Evolutionary conservation across 2,329 filamentous ascomycete genomes (phyloP), one percentile per base, ranked within the genome.

Genomic region (Capronia coronata): DNA sequence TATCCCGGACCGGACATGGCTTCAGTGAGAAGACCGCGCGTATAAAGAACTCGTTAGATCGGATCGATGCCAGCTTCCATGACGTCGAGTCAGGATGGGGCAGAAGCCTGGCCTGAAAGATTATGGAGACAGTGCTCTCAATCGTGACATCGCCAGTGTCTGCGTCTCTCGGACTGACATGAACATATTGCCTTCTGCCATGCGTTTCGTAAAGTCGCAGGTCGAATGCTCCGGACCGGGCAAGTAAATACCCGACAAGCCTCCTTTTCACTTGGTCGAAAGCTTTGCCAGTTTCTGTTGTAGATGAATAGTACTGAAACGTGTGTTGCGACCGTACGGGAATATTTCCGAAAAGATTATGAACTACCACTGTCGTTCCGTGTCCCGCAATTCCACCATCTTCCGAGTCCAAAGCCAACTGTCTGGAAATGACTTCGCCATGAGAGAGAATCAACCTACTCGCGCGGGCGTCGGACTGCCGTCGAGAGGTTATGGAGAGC

Each of bases 301-400:
- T 57, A 58, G 72, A 74, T 60, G 79, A 71, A 32, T 74, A 65
- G 56, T 72, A 68, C 2, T 80, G 59, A 0, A 78, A 78, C 55
- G 89, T 78, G 59, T 89, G 86, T 64, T 93, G 94, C 21, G 94
- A 83, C 11, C 91, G 82, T 10, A 96, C 91, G 0, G 91, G 89
- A 79, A 96, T 87, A 51, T 83, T 85, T 0, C 90, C 89, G 67
- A 96, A 97, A 1, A 96, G 71, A 64, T 95, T 83, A 48, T 83
- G 79, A 4, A 94, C 84, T 0, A 76, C 76, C 1, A 91, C 81
- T 22, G 80, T 78, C 0, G 90, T 95, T 3, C 91, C 91, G 68
- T 87, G 80, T 16, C 71, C 65, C 48, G 75, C 76, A n/a, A 56
- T 29, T 61, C 41, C 75, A 71, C 39, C 86, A 77, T 42, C 82